Conservation (phyloP, 2,329 filamentous ascomycete genomes). For the Nannizzia gypsea region DNA sequence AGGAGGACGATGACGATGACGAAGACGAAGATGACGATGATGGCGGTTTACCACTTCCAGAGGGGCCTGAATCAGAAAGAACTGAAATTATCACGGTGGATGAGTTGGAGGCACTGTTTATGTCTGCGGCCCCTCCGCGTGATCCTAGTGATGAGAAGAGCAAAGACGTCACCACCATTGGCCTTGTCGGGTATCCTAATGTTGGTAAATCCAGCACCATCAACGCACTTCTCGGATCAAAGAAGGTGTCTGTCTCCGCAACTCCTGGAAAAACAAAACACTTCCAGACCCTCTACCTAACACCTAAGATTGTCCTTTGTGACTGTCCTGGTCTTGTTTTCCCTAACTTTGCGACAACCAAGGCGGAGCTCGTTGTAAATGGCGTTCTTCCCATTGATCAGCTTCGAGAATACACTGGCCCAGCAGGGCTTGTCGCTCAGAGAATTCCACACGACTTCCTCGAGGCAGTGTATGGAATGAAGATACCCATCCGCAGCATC, state of each 20-base stretch:
- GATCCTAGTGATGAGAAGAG: constrained; percentile 27
- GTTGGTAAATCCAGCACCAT: constrained; percentile 99
- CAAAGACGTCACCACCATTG: constrained; percentile 57
- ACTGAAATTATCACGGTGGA: constrained; percentile 83
- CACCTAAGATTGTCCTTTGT: constrained; percentile 77
- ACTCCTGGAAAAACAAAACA: constrained; percentile 99
- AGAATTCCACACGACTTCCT: constrained; percentile 80
- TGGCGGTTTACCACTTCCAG: constrained; percentile 20
- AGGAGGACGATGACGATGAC: constrained; percentile 24
- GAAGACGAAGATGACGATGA: constrained; percentile 23
- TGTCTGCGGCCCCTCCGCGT: constrained; percentile 57
- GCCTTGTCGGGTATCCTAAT: constrained; percentile 94
- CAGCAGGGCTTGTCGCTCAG: constrained; percentile 67
- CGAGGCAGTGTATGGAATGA: constrained; percentile 88
- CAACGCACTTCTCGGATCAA: constrained; percentile 94
- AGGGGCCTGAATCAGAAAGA: constrained; percentile 31
- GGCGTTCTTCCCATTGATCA: constrained; percentile 95
- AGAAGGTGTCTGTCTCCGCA: constrained; percentile 95
- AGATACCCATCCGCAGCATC: constrained; percentile 63
- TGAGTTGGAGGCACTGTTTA: constrained; percentile 79
- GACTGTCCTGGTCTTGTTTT: constrained; percentile 98
- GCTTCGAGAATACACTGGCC: constrained; percentile 81
- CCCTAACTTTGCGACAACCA: constrained; percentile 17
- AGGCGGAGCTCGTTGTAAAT: constrained; percentile 68
- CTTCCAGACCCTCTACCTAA: constrained; percentile 95